Percentiles rank a stretch among this genome's conserved stretches.
Evolutionary conservation across 208 protist genomes (phyloP).

Genomic region (Zelonia costaricensis): DNA sequence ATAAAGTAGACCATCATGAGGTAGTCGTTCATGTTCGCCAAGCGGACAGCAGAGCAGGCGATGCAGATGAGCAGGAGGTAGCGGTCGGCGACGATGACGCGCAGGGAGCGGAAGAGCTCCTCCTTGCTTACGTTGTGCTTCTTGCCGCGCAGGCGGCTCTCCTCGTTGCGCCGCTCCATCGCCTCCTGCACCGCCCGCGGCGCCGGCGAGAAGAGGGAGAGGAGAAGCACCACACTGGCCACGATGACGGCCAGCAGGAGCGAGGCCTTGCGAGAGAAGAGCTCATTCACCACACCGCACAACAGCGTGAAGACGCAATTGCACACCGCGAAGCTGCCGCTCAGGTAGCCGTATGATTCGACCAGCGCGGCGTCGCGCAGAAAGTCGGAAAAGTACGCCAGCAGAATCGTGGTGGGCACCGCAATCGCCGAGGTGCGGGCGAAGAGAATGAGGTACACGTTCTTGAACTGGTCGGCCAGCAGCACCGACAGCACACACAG

Average conservation of each 20-base stretch:
- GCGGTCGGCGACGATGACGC: conserved; percentile 8
- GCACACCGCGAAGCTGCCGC: conserved; percentile 35
- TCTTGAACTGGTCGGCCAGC: conserved; percentile 11
- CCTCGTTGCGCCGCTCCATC: not conserved
- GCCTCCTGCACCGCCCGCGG: conserved; percentile 5
- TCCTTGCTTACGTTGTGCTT: conserved; percentile 1
- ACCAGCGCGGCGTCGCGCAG: conserved; percentile 33
- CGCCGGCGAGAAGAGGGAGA: conserved; percentile 10
- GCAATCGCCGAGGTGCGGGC: conserved; percentile 35
- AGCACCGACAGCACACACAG: conserved; percentile 28
- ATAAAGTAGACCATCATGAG: conserved; percentile 56
- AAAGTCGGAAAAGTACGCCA: conserved; percentile 48
- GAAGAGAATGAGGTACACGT: conserved; percentile 28
- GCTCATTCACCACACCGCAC: conserved; percentile 32
- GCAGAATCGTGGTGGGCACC: conserved; percentile 40
- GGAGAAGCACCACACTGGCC: conserved; percentile 1
- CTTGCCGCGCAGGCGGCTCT: conserved; percentile 3
- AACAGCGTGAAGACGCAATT: conserved; percentile 34
- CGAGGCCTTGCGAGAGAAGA: conserved; percentile 21
- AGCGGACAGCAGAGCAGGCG: conserved; percentile 27
- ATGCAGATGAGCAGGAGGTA: conserved; percentile 13
- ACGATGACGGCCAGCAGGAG: conserved; percentile 30
- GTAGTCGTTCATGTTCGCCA: conserved; percentile 43
- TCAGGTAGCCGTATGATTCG: conserved; percentile 35
- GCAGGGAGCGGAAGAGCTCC: conserved; percentile 8